Conservation (phyloP, 176 grass and related monocot species). For the Chloris gayana region DNA sequence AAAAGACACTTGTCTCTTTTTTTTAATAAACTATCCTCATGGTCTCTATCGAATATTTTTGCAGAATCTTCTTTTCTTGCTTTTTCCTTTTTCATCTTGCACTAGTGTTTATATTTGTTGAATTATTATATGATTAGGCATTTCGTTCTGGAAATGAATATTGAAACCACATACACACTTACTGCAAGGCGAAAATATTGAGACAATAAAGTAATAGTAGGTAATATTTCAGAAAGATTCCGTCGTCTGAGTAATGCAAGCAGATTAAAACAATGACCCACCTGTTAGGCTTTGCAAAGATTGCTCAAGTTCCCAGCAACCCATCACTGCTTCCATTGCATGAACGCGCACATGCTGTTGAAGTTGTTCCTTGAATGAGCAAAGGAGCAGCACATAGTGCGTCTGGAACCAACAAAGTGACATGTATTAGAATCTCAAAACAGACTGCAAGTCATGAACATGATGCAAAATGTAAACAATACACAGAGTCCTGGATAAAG, state of each 20-base stretch:
- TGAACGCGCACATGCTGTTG: constrained; percentile 99
- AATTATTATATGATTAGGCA: not conserved
- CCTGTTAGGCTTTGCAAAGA: constrained; percentile 96
- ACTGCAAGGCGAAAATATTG: constrained; percentile 1
- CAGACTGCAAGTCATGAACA: not conserved
- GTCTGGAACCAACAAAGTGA: constrained; percentile 58
- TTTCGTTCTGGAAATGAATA: not conserved
- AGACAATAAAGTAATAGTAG: constrained; percentile 6
- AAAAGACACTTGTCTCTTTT: not conserved
- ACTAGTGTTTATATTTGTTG: not conserved
- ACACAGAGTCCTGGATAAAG: not conserved
- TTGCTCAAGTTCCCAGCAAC: constrained; percentile 98
- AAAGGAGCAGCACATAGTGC: constrained; percentile 89
- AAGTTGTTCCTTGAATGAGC: constrained; percentile 97
- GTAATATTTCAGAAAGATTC: not conserved
- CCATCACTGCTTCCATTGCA: constrained; percentile 99
- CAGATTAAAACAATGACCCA: constrained; percentile 27
- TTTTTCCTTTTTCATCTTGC: not conserved
- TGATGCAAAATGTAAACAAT: not conserved
- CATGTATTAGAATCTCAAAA: constrained; percentile 22
- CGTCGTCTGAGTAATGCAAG: not conserved
- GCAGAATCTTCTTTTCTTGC: not conserved
- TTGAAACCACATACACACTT: not conserved
- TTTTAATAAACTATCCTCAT: not conserved
- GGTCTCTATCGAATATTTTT: not conserved